Evolutionary conservation across 2,329 filamentous ascomycete genomes (phyloP).

Genomic region (Falciphora oryzae): DNA sequence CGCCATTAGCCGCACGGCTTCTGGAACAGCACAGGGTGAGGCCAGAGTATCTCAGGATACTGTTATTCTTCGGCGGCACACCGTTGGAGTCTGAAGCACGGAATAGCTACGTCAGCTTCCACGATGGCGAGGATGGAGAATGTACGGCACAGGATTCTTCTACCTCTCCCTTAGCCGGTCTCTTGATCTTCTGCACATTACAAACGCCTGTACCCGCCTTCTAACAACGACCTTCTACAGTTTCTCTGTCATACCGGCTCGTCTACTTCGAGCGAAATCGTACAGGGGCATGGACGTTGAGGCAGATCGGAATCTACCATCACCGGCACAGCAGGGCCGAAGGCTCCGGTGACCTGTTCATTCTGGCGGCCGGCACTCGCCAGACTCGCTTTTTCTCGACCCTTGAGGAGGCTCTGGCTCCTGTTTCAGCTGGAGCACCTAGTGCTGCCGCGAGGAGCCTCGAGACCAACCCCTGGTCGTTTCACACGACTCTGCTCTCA

Average conservation of each 20-base stretch:
- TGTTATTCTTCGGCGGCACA: slow-evolving; percentile 14
- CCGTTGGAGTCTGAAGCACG: slow-evolving; percentile 14
- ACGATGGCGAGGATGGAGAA: background rate
- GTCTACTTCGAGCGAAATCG: slow-evolving; percentile 15
- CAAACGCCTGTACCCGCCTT: background rate
- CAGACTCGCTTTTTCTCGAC: slow-evolving; percentile 9
- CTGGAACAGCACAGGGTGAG: slow-evolving; percentile 10
- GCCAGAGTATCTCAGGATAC: slow-evolving; percentile 10
- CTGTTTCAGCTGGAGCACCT: background rate
- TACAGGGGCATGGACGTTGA: slow-evolving; percentile 11
- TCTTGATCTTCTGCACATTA: background rate
- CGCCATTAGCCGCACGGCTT: background rate
- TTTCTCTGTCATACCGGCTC: slow-evolving; percentile 13
- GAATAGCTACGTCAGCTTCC: slow-evolving; percentile 12
- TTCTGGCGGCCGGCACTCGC: slow-evolving; percentile 12
- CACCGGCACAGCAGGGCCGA: slow-evolving; percentile 9
- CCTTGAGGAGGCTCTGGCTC: background rate
- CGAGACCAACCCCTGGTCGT: slow-evolving; percentile 2
- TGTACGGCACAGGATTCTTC: background rate
- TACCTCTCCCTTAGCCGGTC: background rate
- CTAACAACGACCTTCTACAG: background rate
- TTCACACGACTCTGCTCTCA: slow-evolving; percentile 12
- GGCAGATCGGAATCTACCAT: slow-evolving; percentile 16
- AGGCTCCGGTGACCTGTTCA: slow-evolving; percentile 8
- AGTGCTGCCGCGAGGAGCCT: background rate